These are phyloP conservation scores for Tribonema minus DNA, from an alignment of 108 stramenopile genomes.

Conservation along the genomic window DNA sequence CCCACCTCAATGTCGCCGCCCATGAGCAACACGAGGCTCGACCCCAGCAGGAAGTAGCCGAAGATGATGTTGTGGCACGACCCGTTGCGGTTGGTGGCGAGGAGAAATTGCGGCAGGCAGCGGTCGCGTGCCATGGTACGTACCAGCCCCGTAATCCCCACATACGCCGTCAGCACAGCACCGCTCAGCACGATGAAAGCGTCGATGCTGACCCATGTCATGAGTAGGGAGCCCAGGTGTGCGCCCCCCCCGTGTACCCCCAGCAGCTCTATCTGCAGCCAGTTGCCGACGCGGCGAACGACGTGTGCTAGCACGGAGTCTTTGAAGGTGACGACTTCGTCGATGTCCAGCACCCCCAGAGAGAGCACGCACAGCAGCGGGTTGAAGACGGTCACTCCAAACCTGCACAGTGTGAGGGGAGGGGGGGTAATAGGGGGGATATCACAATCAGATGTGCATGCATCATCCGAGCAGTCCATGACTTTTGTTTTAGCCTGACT, in stretches of 20 bases:
- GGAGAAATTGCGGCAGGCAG: slow-evolving; percentile 64
- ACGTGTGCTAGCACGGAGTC: slow-evolving; percentile 59
- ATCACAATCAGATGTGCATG: background rate
- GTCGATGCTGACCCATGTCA: slow-evolving; percentile 41
- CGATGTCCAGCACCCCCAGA: slow-evolving; percentile 56
- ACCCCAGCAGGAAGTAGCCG: slow-evolving; percentile 58
- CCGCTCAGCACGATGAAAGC: slow-evolving; percentile 68
- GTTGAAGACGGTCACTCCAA: slow-evolving; percentile 62
- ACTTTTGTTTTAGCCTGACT: no score
- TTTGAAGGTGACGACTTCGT: slow-evolving; percentile 51
- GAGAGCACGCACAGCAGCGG: slow-evolving; percentile 59
- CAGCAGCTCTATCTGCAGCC: slow-evolving; percentile 45
- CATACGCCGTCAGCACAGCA: slow-evolving; percentile 64
- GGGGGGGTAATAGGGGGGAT: background rate
- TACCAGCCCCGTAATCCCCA: slow-evolving; percentile 66
- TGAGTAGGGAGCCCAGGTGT: background rate
- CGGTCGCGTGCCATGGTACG: slow-evolving; percentile 64
- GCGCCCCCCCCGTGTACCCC: background rate
- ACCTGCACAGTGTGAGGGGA: background rate
- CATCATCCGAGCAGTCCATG: background rate
- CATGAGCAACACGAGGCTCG: slow-evolving; percentile 12
- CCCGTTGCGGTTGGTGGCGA: slow-evolving; percentile 55
- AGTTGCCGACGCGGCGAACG: slow-evolving; percentile 57
- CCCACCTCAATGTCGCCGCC: no score
- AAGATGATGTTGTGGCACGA: slow-evolving; percentile 60